Base-by-base conservation (phyloP, 2,329 filamentous ascomycete genomes). In the Colletotrichum sojae region DNA sequence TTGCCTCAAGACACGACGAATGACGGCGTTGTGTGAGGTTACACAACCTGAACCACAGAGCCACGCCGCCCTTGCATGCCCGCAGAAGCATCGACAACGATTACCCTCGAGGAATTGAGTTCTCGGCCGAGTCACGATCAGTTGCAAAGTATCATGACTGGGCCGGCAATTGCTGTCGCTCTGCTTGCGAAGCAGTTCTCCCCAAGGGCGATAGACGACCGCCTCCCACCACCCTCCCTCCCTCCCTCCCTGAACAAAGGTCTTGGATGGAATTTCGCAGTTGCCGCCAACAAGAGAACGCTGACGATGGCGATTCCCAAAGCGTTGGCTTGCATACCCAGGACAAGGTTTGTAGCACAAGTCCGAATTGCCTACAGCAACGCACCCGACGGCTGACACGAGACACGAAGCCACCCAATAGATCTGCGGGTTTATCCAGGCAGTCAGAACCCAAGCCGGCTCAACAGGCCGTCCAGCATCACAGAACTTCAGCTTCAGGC, bases 31-130 rank as follows among this genome's bases (percentile, higher is more conserved):
- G 27, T 16, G 3, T 27, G n/a, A 15, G 5, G 18, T 25, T 51
- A 25, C 58, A 45, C 36, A 4, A 22, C 18, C 15, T 13, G 16
- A 3, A 53, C 18, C 43, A 20, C 22, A 27, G 16, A 53, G 48
- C 49, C 48, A 45, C 18, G 58, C 20, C 43, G 20, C 49, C 58
- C 58, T 53, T 61, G 49, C 58, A 61, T 53, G 22, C 20, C 48
- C 16, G 40, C 16, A n/a, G 31, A 36, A 8, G 6, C 40, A 43
- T 43, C 40, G 8, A n/a, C 40, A 15, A 43, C 40, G 3, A 1
- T 16, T 48, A n/a, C 31, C 31, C 31, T 10, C 31, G 31, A 36
- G 31, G 27, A 8, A 36, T 48, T 48, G 16, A 48, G 45, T 18
- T 48, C 45, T 43, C 40, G 40, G 40, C 40, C 40, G 16, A 43